Evolutionary conservation across 495 filamentous ascomycete genomes (phyloP), one percentile per base, ranked within the genome.

Genomic region (Penicillium angulare): DNA sequence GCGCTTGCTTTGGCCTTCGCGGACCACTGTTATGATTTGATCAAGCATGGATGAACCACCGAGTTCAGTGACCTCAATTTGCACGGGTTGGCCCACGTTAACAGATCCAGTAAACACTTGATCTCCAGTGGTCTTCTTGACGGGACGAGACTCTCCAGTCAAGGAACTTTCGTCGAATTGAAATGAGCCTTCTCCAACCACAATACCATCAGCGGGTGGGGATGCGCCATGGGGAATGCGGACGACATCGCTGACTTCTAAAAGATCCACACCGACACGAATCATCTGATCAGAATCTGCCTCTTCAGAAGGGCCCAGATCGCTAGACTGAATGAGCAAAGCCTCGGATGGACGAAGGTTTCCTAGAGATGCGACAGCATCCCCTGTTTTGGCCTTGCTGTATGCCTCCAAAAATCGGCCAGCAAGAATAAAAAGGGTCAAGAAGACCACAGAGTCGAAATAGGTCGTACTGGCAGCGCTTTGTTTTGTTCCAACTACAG

Each of bases 361-460:
- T 2, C 83, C 85, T 5, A 97, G 74, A 39, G 86, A 80, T 42
- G 86, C 80, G 5, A 97, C 89, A 4, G 92, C 93, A 65, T 96
- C 87, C 2, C 92, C 92, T 0, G 92, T 88, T 62, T 87, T 90
- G 1, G 90, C 84, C 71, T 97, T 96, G 77, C 88, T 96, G 71
- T 92, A 93, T 16, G 90, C 86, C 69, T 97, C 92, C 39, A 97
- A 79, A 41, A 85, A 83, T 13, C 90, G 82, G 41, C 86, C 86
- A 44, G 87, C 78, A 5, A 97, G 82, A 42, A 97, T 82, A 62
- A 97, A 97, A 45, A 97, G 79, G 0, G 93, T 97, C 34, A 97
- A 69, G 51, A 97, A 96, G 1, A 96, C 88, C 2, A 96, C 93
- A 2, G 91, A 89, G 65, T 97, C 93, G 58, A 97, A 97, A 60